Evolutionary conservation across 2,329 filamentous ascomycete genomes (phyloP).

Genomic region (Talaromyces rugulosus): DNA sequence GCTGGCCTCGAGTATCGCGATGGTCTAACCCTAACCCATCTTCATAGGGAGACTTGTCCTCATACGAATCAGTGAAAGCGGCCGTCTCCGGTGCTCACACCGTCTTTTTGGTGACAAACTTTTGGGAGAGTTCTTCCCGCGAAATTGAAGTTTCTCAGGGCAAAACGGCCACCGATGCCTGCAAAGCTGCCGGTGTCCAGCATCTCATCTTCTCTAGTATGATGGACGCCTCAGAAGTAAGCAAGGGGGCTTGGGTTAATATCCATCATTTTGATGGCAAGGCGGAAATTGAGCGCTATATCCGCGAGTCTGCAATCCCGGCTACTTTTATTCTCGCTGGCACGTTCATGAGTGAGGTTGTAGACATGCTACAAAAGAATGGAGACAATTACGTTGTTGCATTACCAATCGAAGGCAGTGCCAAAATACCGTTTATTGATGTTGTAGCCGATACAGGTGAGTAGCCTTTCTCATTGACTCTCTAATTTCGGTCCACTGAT

Average conservation of each 20-base stretch:
- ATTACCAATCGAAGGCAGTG: constrained; percentile 23
- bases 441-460: constrained; percentile 43
- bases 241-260: constrained; percentile 25
- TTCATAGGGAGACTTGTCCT: constrained; percentile 48
- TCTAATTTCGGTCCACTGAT: background rate
- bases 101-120: constrained; percentile 53
- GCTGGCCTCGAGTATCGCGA: background rate
- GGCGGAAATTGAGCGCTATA: constrained; percentile 54
- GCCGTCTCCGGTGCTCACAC: constrained; percentile 46
- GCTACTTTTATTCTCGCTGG: constrained; percentile 53
- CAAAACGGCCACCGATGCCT: constrained; percentile 25
- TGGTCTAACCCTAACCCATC: background rate
- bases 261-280: constrained; percentile 55
- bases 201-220: constrained; percentile 30
- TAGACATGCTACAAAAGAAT: constrained; percentile 25
- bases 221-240: constrained; percentile 19
- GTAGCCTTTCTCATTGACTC: constrained; percentile 23
- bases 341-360: constrained; percentile 50
- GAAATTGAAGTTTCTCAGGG: constrained; percentile 21
- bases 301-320: constrained; percentile 46
- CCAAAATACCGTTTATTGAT: constrained; percentile 44
- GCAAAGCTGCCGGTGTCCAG: constrained; percentile 22
- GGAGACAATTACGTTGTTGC: constrained; percentile 26
- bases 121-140: constrained; percentile 22
- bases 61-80: constrained; percentile 40